A percentile compares a stretch with the other conserved stretches of the same genome.
These are phyloP conservation scores for Jasminum sambac DNA, from an alignment of 257 asterid species.

Conservation along the genomic window DNA sequence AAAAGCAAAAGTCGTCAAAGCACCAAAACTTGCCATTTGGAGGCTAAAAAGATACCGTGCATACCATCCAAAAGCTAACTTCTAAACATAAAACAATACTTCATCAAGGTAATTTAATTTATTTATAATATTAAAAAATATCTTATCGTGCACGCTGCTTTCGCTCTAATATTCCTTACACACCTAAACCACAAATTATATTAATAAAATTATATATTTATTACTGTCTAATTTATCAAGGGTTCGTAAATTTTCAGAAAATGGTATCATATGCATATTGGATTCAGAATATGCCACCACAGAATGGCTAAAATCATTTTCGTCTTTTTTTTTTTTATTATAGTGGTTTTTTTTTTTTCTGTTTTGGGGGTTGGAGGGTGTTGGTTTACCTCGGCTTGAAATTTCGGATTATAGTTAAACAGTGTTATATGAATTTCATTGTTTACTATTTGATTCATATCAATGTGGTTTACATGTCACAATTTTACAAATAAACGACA, in stretches of 20 bases:
- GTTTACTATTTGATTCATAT: no score
- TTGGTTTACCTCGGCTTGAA: no score
- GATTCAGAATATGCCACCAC: conserved; percentile 20
- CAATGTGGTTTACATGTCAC: no score
- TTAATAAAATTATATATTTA: not conserved
- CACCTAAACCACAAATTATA: not conserved
- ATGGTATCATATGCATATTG: not conserved
- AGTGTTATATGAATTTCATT: no score
- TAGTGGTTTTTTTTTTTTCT: no score
- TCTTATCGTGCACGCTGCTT: conserved; percentile 29
- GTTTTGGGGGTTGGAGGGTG: no score
- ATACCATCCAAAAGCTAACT: conserved; percentile 30
- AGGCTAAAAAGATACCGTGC: conserved; percentile 30
- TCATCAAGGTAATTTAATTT: not conserved
- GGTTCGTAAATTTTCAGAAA: not conserved
- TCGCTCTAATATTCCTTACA: conserved; percentile 2
- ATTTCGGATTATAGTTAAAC: not conserved
- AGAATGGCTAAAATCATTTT: not conserved
- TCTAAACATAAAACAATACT: not conserved
- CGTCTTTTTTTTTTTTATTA: conserved; percentile 12
- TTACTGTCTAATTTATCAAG: no score
- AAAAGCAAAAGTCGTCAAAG: conserved; percentile 21
- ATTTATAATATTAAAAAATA: not conserved
- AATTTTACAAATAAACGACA: no score
- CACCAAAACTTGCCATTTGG: conserved; percentile 59